Percentiles rank a stretch among this genome's conserved stretches.
phyloP scores from a whole-genome alignment of 2,329 filamentous ascomycete species.

The Hypoxylon sp. region DNA sequence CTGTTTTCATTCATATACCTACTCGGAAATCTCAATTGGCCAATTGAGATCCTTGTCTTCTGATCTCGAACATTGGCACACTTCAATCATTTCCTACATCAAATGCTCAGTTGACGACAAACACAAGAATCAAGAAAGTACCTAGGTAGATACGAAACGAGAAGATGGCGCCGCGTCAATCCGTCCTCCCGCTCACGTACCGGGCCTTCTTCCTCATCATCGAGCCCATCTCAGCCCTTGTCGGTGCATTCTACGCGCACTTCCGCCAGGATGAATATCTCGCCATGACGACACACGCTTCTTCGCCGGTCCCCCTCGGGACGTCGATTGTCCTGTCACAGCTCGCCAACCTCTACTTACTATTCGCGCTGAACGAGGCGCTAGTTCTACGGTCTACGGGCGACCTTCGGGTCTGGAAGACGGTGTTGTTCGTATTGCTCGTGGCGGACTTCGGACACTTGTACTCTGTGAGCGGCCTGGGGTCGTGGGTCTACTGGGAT shows the following conservation, averaged over 20 bases:
- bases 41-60: conserved; percentile 18
- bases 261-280: conserved; percentile 70
- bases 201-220: conserved; percentile 80
- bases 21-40: conserved; percentile 18
- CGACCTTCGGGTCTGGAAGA: conserved; percentile 77
- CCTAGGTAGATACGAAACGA: conserved; percentile 5
- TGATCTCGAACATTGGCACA: neutral
- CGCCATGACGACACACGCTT: conserved; percentile 68
- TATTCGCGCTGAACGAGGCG: conserved; percentile 82
- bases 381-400: conserved; percentile 77
- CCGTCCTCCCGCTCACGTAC: conserved; percentile 70
- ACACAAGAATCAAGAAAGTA: neutral
- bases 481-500: conserved; percentile 73
- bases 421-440: conserved; percentile 74
- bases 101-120: neutral
- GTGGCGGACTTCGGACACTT: conserved; percentile 83
- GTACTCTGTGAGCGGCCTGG: conserved; percentile 72
- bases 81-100: neutral
- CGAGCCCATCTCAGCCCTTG: conserved; percentile 69
- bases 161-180: conserved; percentile 45
- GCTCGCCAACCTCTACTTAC: conserved; percentile 81
- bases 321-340: conserved; percentile 78
- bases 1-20: conserved; percentile 8
- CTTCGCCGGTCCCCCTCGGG: conserved; percentile 67
- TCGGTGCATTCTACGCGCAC: conserved; percentile 65